Base-by-base conservation (phyloP, 768 basidiomycete genomes). In the Suillus discolor region DNA sequence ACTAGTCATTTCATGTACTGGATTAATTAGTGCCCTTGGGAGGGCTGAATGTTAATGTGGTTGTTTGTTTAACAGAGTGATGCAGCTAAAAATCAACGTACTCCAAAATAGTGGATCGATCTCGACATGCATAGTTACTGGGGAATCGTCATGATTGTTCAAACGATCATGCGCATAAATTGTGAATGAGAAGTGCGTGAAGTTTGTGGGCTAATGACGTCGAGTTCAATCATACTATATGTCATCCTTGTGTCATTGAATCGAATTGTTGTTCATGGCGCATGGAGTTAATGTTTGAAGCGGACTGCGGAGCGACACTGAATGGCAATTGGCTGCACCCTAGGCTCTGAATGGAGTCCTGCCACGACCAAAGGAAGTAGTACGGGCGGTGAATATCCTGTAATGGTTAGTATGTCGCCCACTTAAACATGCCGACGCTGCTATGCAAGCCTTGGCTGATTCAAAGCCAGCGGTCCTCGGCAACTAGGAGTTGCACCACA, bases 1-100 rank as follows among this genome's bases (percentile, higher is more conserved):
- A 16, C 62, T 28, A 61, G n/a, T 49, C 12, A 34, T 61, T 31
- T 62, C 61, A 25, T 64, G 62, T 53, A 65, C 41, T 36, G 62
- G 62, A 64, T 18, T 51, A 63, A 65, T 63, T 53, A 65, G 65
- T 25, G 51, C 49, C 38, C 65, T 65, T 57, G 42, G 61, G 42
- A 25, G 65, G 62, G 65, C 31, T 66, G 51, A 28, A 60, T 31
- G 60, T 51, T 28, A 51, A 20, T 65, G 60, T 49, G 57, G 31
- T 23, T 31, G 31, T 31, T 31, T 6, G 31, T 31, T 31, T 31
- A 31, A 31, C 31, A 31, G 31, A 31, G 31, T 31, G 47, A 31
- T 7, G 23, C 49, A 15, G 4, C 2, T 25, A 18, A 62, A 13
- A 6, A 2, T 2, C 49, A 15, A 51, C 25, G 6, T 44, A 44